Evolutionary conservation across 106 monocot species (phyloP).

Genomic region (Xerophyta viscosa): DNA sequence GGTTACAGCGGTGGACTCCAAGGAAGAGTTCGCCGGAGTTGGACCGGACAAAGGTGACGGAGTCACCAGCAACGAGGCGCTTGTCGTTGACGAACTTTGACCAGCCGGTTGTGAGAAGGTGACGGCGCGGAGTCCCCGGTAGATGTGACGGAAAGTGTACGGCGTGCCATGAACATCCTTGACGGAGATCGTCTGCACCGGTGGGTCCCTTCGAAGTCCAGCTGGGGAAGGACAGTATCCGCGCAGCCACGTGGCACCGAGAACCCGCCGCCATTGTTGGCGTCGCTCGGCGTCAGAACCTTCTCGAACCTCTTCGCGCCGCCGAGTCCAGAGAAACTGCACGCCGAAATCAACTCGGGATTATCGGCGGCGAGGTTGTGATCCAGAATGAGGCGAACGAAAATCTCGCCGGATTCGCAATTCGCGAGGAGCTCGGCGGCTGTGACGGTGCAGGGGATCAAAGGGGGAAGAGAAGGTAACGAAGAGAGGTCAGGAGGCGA

Average conservation of each 20-base stretch:
- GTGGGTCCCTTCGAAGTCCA: not conserved
- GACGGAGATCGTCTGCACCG: not conserved
- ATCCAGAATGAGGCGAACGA: not conserved
- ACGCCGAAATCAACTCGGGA: too few relatives aligned
- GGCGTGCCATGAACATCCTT: not conserved
- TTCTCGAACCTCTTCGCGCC: too few relatives aligned
- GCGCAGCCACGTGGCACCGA: not conserved
- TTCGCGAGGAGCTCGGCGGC: slow-evolving; percentile 26
- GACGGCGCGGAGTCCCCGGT: slow-evolving; percentile 14
- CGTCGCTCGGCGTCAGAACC: not conserved
- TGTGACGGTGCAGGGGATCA: slow-evolving; percentile 18
- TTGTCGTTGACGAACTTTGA: slow-evolving; percentile 15
- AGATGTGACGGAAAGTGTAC: slow-evolving; percentile 16
- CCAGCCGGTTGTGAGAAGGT: slow-evolving; percentile 9
- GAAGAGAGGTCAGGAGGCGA: slow-evolving; percentile 9
- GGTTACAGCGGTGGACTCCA: not conserved
- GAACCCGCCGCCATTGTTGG: not conserved
- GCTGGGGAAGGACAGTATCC: not conserved
- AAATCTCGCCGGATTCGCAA: slow-evolving; percentile 34
- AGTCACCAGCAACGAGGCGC: slow-evolving; percentile 12
- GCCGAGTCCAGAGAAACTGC: too few relatives aligned
- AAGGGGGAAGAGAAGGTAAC: not conserved
- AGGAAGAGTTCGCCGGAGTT: slow-evolving; percentile 8
- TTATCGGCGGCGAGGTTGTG: too few relatives aligned
- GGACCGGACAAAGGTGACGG: slow-evolving; percentile 2